Percentiles rank a stretch among this genome's conserved stretches.
phyloP scores from a whole-genome alignment of 768 basidiomycete species.

The Tylopilus sp. region DNA sequence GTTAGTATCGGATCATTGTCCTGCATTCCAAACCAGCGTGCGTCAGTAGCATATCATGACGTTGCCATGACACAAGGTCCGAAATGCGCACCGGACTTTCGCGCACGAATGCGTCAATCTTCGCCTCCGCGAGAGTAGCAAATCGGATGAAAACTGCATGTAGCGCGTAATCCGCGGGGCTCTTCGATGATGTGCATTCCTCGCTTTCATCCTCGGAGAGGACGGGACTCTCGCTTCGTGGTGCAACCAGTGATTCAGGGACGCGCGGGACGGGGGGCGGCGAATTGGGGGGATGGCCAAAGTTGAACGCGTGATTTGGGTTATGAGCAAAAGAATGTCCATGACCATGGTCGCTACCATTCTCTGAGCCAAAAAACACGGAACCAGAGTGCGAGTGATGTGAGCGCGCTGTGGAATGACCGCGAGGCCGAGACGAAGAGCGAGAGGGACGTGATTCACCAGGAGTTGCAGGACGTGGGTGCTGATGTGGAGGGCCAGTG shows the following conservation, averaged over 20 bases:
- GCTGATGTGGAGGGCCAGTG: conserved; percentile 44
- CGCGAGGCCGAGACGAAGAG: conserved; percentile 45
- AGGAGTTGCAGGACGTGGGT: conserved; percentile 60
- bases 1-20: conserved; percentile 67
- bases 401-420: conserved; percentile 63
- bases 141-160: conserved; percentile 89
- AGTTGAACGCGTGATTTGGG: conserved; percentile 21
- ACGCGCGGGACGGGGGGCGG: conserved; percentile 81
- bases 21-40: conserved; percentile 34
- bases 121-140: conserved; percentile 71
- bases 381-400: conserved; percentile 78
- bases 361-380: conserved; percentile 65
- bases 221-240: conserved; percentile 49
- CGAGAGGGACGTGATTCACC: conserved; percentile 36
- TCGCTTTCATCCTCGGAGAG: conserved; percentile 65
- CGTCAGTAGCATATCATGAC: conserved; percentile 2
- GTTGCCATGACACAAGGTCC: not conserved
- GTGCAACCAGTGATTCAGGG: conserved; percentile 54
- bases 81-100: conserved; percentile 57
- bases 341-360: conserved; percentile 65
- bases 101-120: conserved; percentile 72
- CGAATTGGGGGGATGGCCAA: conserved; percentile 40
- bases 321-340: conserved; percentile 32
- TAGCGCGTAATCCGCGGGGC: conserved; percentile 84
- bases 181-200: conserved; percentile 62